phyloP scores from a whole-genome alignment of 1,284 basidiomycete genomes.

The Pisolithus thermaeus region DNA sequence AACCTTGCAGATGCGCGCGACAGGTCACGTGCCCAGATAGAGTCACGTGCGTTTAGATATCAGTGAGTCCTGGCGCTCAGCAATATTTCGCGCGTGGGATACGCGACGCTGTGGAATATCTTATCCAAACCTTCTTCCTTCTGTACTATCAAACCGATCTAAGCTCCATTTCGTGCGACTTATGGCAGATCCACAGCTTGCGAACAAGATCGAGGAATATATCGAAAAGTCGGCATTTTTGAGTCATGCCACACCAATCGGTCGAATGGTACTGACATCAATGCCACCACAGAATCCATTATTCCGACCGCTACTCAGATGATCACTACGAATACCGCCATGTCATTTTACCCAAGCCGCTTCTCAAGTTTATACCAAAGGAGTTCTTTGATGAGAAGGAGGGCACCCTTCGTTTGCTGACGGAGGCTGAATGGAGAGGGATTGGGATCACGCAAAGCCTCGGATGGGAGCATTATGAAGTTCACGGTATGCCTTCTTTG shows the following conservation, averaged over 20 bases:
- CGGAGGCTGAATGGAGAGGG: slow-evolving; percentile 89
- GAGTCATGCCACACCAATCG: slow-evolving; percentile 5
- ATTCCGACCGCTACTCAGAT: slow-evolving; percentile 80
- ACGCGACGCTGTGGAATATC: too few relatives aligned
- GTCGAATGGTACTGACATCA: slow-evolving; percentile 11
- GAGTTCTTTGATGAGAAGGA: slow-evolving; percentile 73
- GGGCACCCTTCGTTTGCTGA: slow-evolving; percentile 77
- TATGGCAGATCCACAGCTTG: slow-evolving; percentile 27
- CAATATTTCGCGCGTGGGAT: too few relatives aligned
- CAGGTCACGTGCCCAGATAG: too few relatives aligned
- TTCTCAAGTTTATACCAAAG: slow-evolving; percentile 85
- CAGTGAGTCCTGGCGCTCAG: too few relatives aligned
- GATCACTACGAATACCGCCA: slow-evolving; percentile 87
- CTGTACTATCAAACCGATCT: neutral
- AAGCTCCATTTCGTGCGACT: slow-evolving; percentile 6
- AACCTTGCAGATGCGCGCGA: too few relatives aligned
- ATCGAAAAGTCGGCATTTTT: slow-evolving; percentile 52
- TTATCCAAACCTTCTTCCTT: too few relatives aligned
- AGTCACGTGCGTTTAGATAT: too few relatives aligned
- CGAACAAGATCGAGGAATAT: slow-evolving; percentile 57
- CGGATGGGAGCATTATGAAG: slow-evolving; percentile 97
- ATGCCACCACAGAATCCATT: slow-evolving; percentile 57
- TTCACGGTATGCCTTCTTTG: slow-evolving; percentile 62
- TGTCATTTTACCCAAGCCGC: slow-evolving; percentile 86
- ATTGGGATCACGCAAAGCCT: slow-evolving; percentile 95